Percentiles rank a stretch among this genome's conserved stretches.
These are phyloP conservation scores for Dictyostelium firmibasis DNA, from an alignment of 78 protist genomes.

Conservation along the genomic window DNA sequence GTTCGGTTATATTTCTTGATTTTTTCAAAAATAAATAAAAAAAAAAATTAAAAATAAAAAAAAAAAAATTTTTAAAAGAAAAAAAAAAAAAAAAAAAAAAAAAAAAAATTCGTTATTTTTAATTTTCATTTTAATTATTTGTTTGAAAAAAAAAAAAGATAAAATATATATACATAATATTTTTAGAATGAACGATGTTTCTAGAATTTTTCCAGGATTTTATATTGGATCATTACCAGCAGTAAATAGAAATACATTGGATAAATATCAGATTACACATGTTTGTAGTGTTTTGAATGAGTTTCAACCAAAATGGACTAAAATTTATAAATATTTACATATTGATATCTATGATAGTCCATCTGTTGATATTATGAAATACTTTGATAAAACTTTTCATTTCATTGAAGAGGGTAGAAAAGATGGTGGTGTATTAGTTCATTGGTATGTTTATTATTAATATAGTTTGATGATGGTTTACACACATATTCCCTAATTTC, in stretches of 20 bases:
- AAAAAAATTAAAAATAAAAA: no score
- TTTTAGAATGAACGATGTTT: background rate
- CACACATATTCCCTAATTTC: background rate
- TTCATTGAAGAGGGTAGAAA: slow-evolving; percentile 71
- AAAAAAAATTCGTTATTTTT: background rate
- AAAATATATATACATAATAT: background rate
- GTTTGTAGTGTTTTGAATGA: slow-evolving; percentile 29
- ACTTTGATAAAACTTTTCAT: slow-evolving; percentile 64
- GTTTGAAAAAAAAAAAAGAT: background rate
- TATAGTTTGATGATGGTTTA: no score
- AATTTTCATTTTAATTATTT: no score
- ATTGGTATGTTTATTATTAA: slow-evolving; percentile 40
- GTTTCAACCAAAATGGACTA: slow-evolving; percentile 63
- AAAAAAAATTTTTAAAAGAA: no score
- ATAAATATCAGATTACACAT: slow-evolving; percentile 51
- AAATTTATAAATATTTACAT: slow-evolving; percentile 38
- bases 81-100: no score
- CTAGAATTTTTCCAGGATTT: slow-evolving; percentile 56
- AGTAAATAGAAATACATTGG: slow-evolving; percentile 40
- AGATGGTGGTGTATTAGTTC: slow-evolving; percentile 82
- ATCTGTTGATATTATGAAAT: slow-evolving; percentile 4
- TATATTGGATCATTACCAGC: slow-evolving; percentile 54
- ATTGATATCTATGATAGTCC: slow-evolving; percentile 37
- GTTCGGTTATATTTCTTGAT: background rate
- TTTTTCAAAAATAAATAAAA: no score